Evolutionary conservation across 1,284 basidiomycete species (phyloP).

Genomic region (Thelephora terrestris): DNA sequence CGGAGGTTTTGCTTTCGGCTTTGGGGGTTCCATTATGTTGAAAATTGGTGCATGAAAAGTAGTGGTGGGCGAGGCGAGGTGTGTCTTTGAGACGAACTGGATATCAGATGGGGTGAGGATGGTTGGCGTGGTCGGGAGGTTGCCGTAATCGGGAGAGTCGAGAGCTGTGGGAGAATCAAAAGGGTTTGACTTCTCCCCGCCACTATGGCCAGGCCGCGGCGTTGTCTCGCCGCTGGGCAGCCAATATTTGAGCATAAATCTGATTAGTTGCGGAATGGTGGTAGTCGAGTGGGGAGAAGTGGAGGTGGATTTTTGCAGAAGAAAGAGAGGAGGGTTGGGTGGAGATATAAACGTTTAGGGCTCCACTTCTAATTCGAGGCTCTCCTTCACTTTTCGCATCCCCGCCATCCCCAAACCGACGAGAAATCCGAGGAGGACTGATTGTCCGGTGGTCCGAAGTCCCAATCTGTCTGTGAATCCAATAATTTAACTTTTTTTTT

Average conservation of each 20-base stretch:
- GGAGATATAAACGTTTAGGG: constrained; percentile 5
- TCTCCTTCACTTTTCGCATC: constrained; percentile 35
- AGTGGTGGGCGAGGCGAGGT: constrained; percentile 50
- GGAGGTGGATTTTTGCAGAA: constrained; percentile 5
- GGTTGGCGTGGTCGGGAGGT: constrained; percentile 11
- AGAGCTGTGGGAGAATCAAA: constrained; percentile 41
- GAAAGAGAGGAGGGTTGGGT: constrained; percentile 7
- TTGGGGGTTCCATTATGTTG: constrained; percentile 59
- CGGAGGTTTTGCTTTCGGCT: constrained; percentile 27
- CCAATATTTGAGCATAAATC: constrained; percentile 58
- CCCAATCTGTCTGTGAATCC: constrained; percentile 46
- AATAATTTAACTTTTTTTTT: constrained; percentile 5
- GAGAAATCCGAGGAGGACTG: constrained; percentile 39
- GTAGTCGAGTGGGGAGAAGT: constrained; percentile 10
- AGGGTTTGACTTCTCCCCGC: constrained; percentile 53
- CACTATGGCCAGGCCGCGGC: constrained; percentile 44
- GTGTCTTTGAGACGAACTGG: constrained; percentile 22
- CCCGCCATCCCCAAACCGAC: constrained; percentile 44
- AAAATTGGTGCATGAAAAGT: constrained; percentile 73
- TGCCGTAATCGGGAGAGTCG: constrained; percentile 13
- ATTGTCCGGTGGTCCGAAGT: constrained; percentile 38
- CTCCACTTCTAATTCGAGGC: constrained; percentile 20
- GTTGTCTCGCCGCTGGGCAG: constrained; percentile 59
- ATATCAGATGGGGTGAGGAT: constrained; percentile 30
- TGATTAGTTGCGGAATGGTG: constrained; percentile 11